Base-by-base conservation (phyloP, 352 stramenopile genomes). In the Globisporangium splendens region DNA sequence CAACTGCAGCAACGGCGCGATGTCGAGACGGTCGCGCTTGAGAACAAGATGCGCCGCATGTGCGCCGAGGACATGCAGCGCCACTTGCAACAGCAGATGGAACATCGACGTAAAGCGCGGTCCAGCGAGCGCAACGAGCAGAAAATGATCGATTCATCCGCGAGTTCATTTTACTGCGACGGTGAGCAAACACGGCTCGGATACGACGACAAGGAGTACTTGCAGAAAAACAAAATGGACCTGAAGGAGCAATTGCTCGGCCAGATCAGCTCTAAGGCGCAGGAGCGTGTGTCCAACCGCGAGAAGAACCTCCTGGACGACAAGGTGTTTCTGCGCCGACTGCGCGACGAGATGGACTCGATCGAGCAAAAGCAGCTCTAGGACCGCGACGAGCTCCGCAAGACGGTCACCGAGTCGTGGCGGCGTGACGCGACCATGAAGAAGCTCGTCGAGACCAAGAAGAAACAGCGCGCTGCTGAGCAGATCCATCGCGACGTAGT, bases 381-480 rank as follows among this genome's bases (percentile, higher is more conserved):
- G 15, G 71, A 89, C 46, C 77, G 76, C 13, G 74, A 89, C 1
- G 75, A 85, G 58, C 70, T 72, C 21, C 75, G 76, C 14, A 75
- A 81, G 39, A 59, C 65, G 57, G 72, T 91, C 46, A 90, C 79
- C 1, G 72, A 83, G 24, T 70, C 82, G 15, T 91, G 77, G 79
- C 66, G 77, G 24, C 77, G 80, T 13, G 82, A 62, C 33, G 17
- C 46, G 21, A 54, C 69, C 15, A 82, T 89, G 52, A 89, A 89
- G 58, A 81, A 81, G 50, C 52, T 89, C 11, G 77, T 86, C 14
- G 73, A 80, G 62, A 55, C 54, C 46, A 80, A 83, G 55, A 89
- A 87, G 62, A 81, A 81, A 59, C 76, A 89, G 56, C 70, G 67
- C 22, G 77, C 68, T 12, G 68, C 65, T 38, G 70, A 86, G 53